phyloP scores from a whole-genome alignment of 2,329 filamentous ascomycete genomes.

The Colletotrichum abscissum region DNA sequence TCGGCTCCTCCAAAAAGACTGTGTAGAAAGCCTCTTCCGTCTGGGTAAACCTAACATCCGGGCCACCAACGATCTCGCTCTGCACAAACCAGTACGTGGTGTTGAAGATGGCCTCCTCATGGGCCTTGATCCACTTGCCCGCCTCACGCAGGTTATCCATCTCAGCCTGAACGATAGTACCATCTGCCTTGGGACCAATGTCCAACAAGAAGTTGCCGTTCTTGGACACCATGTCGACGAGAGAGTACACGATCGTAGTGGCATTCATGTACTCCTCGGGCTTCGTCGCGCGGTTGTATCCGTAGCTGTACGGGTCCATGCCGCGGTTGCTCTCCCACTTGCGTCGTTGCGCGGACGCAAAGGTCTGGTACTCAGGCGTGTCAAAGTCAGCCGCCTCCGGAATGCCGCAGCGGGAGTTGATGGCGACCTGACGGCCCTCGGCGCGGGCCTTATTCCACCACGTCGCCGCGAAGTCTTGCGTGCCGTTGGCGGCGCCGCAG shows the following conservation, averaged over 20 bases:
- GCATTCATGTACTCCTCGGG: conserved; percentile 63
- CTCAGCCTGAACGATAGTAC: conserved; percentile 62
- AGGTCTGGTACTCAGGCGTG: conserved; percentile 66
- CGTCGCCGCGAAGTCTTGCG: conserved; percentile 50
- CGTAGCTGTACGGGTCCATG: conserved; percentile 70
- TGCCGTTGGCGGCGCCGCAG: conserved; percentile 54
- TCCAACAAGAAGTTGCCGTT: conserved; percentile 69
- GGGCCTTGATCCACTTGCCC: conserved; percentile 63
- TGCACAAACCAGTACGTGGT: conserved; percentile 66
- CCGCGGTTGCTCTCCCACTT: conserved; percentile 72
- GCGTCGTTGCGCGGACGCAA: conserved; percentile 49
- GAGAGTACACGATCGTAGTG: conserved; percentile 54
- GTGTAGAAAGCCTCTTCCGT: conserved; percentile 65
- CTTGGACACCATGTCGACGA: conserved; percentile 65
- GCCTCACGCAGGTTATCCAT: conserved; percentile 59
- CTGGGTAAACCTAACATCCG: conserved; percentile 61
- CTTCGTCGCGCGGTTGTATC: conserved; percentile 67
- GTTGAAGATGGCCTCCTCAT: conserved; percentile 66
- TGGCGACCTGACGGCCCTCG: conserved; percentile 59
- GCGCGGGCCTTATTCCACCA: conserved; percentile 55
- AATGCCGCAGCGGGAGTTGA: conserved; percentile 68
- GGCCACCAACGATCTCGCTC: conserved; percentile 48
- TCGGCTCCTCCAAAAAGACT: conserved; percentile 55
- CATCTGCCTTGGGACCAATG: conserved; percentile 66
- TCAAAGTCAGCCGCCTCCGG: conserved; percentile 61